Conservation (phyloP, 192 early-diverging fungal species). For the Gigaspora rosea region DNA sequence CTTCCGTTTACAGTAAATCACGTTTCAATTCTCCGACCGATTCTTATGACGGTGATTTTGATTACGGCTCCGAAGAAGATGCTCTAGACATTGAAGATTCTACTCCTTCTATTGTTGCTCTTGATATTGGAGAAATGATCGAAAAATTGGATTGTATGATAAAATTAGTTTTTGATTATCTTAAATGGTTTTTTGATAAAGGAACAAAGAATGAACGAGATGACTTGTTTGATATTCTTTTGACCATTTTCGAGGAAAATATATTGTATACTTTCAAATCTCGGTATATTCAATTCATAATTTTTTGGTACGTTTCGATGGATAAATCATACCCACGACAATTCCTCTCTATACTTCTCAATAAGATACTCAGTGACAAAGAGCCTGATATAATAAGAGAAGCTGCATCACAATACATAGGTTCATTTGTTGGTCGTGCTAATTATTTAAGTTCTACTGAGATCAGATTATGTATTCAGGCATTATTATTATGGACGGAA, state of each 20-base stretch:
- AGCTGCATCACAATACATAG: constrained; percentile 81
- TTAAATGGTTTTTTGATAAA: constrained; percentile 45
- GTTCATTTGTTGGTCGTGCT: constrained; percentile 86
- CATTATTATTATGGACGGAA: constrained; percentile 68
- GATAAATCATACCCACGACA: constrained; percentile 78
- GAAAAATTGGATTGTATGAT: constrained; percentile 78
- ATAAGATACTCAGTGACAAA: constrained; percentile 53
- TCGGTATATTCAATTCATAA: constrained; percentile 88
- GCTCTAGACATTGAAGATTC: constrained; percentile 44
- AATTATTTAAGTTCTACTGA: constrained; percentile 66
- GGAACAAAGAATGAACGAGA: constrained; percentile 35
- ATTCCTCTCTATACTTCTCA: constrained; percentile 55
- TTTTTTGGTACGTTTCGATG: constrained; percentile 79
- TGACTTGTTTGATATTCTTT: constrained; percentile 66
- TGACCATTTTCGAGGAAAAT: constrained; percentile 78
- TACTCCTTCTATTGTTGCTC: constrained; percentile 38
- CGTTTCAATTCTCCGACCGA: background rate
- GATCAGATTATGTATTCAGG: constrained; percentile 66
- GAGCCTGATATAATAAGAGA: constrained; percentile 69
- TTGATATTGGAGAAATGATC: constrained; percentile 57
- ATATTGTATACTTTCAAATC: constrained; percentile 87
- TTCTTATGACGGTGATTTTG: constrained; percentile 51
- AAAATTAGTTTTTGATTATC: constrained; percentile 63
- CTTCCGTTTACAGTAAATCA: background rate
- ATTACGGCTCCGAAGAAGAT: constrained; percentile 35